These are phyloP conservation scores for Trichosporon faecale DNA, from an alignment of 1,284 basidiomycete species.

Conservation along the genomic window DNA sequence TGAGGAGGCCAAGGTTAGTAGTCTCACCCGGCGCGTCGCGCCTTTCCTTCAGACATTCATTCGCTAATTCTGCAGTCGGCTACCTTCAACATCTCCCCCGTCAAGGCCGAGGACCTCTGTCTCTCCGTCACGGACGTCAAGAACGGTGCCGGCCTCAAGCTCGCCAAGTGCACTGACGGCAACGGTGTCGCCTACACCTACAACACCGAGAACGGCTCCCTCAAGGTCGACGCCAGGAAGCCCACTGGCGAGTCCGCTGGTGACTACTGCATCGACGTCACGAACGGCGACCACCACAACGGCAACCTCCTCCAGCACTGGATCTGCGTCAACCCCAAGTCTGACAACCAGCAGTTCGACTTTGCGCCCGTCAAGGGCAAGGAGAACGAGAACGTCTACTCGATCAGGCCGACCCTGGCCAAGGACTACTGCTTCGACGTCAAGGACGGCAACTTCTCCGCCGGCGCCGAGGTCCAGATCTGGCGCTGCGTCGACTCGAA, in stretches of 20 bases:
- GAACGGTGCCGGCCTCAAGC: conserved; percentile 36
- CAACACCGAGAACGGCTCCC: conserved; percentile 31
- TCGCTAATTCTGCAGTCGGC: not conserved
- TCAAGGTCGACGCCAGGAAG: conserved; percentile 12
- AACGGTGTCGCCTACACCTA: conserved; percentile 27
- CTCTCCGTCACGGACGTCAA: conserved; percentile 28
- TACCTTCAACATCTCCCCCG: conserved; percentile 33
- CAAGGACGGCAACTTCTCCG: conserved; percentile 32
- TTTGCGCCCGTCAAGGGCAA: conserved; percentile 13
- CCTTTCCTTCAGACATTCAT: not conserved
- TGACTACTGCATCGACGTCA: conserved; percentile 39
- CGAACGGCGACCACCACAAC: conserved; percentile 33
- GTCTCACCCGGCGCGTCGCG: not conserved
- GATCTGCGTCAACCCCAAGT: conserved; percentile 38
- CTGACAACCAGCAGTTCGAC: conserved; percentile 39
- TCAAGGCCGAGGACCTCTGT: conserved; percentile 35
- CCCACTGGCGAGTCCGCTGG: no score
- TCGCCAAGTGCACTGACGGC: conserved; percentile 34
- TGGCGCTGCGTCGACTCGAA: conserved; percentile 42
- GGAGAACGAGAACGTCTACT: conserved; percentile 15
- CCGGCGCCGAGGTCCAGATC: conserved; percentile 39
- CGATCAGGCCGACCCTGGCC: conserved; percentile 36
- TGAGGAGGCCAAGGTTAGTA: conserved; percentile 20
- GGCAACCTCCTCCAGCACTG: conserved; percentile 44
- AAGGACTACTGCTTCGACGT: conserved; percentile 41